A percentile compares a stretch with the other conserved stretches of the same genome.
phyloP scores from a whole-genome alignment of 2,329 filamentous ascomycete species.

The Phyllosticta citriasiana region DNA sequence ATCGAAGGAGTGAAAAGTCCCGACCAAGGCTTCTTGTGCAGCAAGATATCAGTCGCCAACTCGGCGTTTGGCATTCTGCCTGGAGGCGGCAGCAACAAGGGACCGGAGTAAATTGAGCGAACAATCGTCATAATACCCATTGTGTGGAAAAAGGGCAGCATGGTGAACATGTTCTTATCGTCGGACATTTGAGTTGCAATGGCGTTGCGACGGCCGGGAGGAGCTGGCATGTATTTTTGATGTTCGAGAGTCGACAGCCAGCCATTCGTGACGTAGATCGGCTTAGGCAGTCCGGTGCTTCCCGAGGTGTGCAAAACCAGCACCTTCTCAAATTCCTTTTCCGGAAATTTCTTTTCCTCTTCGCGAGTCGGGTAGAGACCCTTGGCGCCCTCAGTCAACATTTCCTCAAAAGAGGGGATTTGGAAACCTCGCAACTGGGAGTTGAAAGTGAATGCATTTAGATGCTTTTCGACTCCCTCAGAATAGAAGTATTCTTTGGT shows the following conservation, averaged over 20 bases:
- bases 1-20: constrained; percentile 18
- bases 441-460: background rate
- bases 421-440: background rate
- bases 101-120: constrained; percentile 11
- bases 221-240: constrained; percentile 12
- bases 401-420: constrained; percentile 5
- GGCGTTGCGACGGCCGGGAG: constrained; percentile 10
- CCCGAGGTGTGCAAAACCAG: constrained; percentile 26
- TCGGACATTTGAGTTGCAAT: constrained; percentile 5
- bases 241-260: constrained; percentile 13
- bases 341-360: background rate
- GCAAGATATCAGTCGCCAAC: constrained; percentile 12
- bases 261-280: constrained; percentile 15
- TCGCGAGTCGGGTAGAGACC: background rate
- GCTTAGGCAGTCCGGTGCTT: constrained; percentile 26
- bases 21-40: constrained; percentile 12
- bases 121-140: constrained; percentile 12
- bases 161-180: constrained; percentile 1
- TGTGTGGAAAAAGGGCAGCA: constrained; percentile 13
- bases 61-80: constrained; percentile 8
- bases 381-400: constrained; percentile 2
- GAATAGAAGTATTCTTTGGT: constrained; percentile 6
- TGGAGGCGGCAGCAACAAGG: constrained; percentile 8
- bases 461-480: constrained; percentile 4
- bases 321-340: constrained; percentile 15